Base-by-base conservation (phyloP, 768 basidiomycete species). In the Lentinula aciculospora region DNA sequence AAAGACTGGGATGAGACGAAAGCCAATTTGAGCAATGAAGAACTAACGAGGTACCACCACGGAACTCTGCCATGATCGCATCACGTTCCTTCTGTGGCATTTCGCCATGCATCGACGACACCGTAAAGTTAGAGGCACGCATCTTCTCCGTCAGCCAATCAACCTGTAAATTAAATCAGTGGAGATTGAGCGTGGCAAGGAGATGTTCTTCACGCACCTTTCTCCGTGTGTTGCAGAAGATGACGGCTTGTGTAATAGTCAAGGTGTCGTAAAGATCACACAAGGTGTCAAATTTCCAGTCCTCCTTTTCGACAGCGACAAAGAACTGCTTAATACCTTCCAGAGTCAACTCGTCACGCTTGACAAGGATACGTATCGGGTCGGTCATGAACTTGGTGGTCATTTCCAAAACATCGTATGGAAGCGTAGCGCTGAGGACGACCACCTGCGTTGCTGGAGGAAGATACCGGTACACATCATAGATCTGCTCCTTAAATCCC, bases 371-470 rank as follows among this genome's bases (percentile, higher is more conserved):
- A 46, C 94, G 90, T 69, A 98, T 94, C 32, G 96, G 96, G 72
- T 98, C 94, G 54, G 92, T 93, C 95, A 98, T 98, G 79, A 98
- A 98, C 76, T 98, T 98, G 36, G 93, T 97, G 19, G 96, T 98
- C 91, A 98, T 97, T 76, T 98, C 96, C 70, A 98, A 73, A 40
- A 99, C 95, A 67, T 99, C 96, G 70, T 94, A 89, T 9, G 96
- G 96, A 61, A 98, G 81, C 27, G 95, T 98, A 44, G 96, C 94
- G 67, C 94, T 96, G 62, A 99, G 83, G 47, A 98, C 81, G 45
- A 99, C 94, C 46, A 98, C 96, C 73, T 98, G 96, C 4, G 94
- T 98, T 53, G 93, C 93, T 27, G 94, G 94, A 29, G 96, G 96
- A 40, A 98, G 88, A 70, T 95, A 95, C 62, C 94, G 90, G 74